Percentiles rank a stretch among this genome's conserved stretches.
These are phyloP conservation scores for Suillus plorans DNA, from an alignment of 768 basidiomycete genomes.

Conservation along the genomic window DNA sequence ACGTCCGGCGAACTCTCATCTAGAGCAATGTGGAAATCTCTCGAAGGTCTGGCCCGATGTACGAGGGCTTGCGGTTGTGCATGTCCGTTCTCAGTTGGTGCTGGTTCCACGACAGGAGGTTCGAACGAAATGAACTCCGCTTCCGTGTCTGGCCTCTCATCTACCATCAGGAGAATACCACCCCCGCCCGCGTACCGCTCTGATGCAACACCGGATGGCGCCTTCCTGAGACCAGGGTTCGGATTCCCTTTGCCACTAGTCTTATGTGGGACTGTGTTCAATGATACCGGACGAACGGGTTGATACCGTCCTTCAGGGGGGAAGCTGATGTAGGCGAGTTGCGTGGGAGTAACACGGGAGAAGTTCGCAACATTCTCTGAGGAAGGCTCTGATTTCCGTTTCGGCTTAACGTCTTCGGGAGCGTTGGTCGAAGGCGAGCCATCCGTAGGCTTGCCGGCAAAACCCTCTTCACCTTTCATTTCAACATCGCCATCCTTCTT, in stretches of 20 bases:
- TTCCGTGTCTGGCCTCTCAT: constrained; percentile 67
- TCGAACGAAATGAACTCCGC: constrained; percentile 71
- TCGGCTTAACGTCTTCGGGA: constrained; percentile 43
- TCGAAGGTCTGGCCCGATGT: constrained; percentile 16
- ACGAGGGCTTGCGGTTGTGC: constrained; percentile 28
- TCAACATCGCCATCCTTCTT: constrained; percentile 68
- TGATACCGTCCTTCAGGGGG: constrained; percentile 77
- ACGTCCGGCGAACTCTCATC: constrained; percentile 73
- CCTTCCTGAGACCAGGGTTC: constrained; percentile 28
- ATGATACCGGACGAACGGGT: constrained; percentile 81
- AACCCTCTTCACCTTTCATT: constrained; percentile 70
- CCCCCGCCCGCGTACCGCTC: constrained; percentile 78
- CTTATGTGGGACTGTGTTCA: constrained; percentile 34
- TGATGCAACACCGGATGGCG: constrained; percentile 37
- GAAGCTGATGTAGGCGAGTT: constrained; percentile 84
- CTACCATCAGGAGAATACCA: constrained; percentile 83
- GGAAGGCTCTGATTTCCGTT: constrained; percentile 71
- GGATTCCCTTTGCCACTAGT: constrained; percentile 29
- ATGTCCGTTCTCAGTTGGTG: constrained; percentile 23
- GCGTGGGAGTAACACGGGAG: constrained; percentile 88
- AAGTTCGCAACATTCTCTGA: constrained; percentile 83
- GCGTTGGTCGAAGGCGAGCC: constrained; percentile 56
- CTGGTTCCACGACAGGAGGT: constrained; percentile 44
- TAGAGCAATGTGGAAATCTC: constrained; percentile 58
- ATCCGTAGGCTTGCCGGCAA: constrained; percentile 47